Evolutionary conservation across 805 yeast genomes (phyloP).

Genomic region (Metschnikowia cerradonensis): DNA sequence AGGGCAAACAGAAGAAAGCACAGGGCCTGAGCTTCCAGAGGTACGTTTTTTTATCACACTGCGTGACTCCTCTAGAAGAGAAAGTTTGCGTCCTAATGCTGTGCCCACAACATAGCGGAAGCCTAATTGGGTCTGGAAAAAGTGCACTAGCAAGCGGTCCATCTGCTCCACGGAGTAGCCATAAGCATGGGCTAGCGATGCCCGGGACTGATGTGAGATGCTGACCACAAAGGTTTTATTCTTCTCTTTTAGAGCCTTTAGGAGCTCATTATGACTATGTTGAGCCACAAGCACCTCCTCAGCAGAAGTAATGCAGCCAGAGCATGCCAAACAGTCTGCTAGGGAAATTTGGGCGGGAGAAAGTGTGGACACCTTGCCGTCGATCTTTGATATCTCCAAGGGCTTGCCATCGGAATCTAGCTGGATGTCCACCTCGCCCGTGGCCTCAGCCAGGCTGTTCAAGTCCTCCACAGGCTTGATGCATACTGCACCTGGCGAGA

Average conservation of each 20-base stretch:
- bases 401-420: slow-evolving; percentile 57
- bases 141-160: slow-evolving; percentile 57
- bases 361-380: slow-evolving; percentile 47
- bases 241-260: slow-evolving; percentile 48
- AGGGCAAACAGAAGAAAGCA: slow-evolving; percentile 78
- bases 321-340: slow-evolving; percentile 92
- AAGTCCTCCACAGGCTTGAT: slow-evolving; percentile 71
- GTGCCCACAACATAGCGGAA: slow-evolving; percentile 78
- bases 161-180: slow-evolving; percentile 47
- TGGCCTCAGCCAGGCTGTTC: slow-evolving; percentile 20
- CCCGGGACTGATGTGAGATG: slow-evolving; percentile 80
- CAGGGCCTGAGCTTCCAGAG: slow-evolving; percentile 37
- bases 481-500: slow-evolving; percentile 91
- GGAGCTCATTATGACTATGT: slow-evolving; percentile 79
- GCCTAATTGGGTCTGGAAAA: slow-evolving; percentile 60
- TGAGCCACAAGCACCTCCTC: slow-evolving; percentile 89
- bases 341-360: slow-evolving; percentile 84
- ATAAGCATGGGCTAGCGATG: slow-evolving; percentile 72
- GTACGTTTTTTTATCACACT: neutral
- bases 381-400: slow-evolving; percentile 62
- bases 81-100: slow-evolving; percentile 70
- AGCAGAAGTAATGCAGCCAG: slow-evolving; percentile 97
- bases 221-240: slow-evolving; percentile 58
- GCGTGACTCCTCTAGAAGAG: slow-evolving; percentile 44
- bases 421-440: slow-evolving; percentile 44